Base-by-base conservation (phyloP, 257 asterid genomes). In the Nemophila menziesii region DNA sequence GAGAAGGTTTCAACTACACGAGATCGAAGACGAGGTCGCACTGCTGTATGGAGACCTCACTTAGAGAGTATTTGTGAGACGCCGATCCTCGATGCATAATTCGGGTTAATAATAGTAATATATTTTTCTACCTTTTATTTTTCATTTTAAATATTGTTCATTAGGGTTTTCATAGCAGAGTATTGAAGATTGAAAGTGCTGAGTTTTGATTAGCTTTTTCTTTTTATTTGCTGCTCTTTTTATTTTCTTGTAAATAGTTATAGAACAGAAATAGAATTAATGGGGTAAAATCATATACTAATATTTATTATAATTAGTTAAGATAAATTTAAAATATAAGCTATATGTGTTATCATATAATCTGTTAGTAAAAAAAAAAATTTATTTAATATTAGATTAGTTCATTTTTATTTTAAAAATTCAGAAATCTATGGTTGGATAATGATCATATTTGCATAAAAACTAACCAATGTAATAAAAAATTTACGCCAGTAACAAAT, bases 1-100 rank as follows among this genome's bases (percentile, higher is more conserved):
- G 97, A 87, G 27, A 80, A 68, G 46, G 60, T 66, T 1, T 69
- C 93, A 24, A 53, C 78, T 1, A 89, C 65, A 52, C 69, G 70
- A 50, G 95, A 87, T 60, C 86, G 84, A 39, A 66, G 97, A 66
- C 74, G 95, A 51, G 93, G 97, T 21, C 83, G 95, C 41, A 66
- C 63, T 43, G 72, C 86, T 8, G 74, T 80, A 0, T 87, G 97
- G 97, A 65, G 95, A 37, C 97, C 97, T 8, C 83, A 83, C 50
- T 58, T 87, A 17, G 82, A 80, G 60, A 87, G 95, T 60, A 87
- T 87, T 69, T 75, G 68, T 23, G 97, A 87, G 75, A 65, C 83
- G 29, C 65, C 76, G 38, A 33, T 45, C n/a, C n/a, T n/a, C 5
- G 92, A 79, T 56, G 61, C 69, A 44, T 62, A 20, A 47, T 56